Evolutionary conservation across 495 filamentous ascomycete genomes (phyloP).

Genomic region (Trichoderma asperelloides): DNA sequence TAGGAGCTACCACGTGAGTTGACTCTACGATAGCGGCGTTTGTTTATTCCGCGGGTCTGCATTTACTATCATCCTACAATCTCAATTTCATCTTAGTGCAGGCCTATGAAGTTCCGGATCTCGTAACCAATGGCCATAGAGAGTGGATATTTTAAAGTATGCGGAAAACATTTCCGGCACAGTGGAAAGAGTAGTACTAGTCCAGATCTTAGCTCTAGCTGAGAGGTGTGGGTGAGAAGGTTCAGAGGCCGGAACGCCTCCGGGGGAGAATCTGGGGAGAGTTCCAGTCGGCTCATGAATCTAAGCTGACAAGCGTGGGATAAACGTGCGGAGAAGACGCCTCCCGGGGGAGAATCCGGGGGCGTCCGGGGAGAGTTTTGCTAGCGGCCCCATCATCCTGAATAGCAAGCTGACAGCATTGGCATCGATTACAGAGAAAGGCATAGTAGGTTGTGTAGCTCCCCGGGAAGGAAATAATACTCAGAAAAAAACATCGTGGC

Average conservation of each 20-base stretch:
- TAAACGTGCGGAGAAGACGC: background rate
- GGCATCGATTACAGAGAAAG: background rate
- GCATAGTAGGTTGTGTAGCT: background rate
- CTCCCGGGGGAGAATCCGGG: conserved; percentile 1
- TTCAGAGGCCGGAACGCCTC: background rate
- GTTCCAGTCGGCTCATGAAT: background rate
- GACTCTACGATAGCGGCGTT: background rate
- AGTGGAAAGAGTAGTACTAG: background rate
- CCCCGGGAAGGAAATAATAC: background rate
- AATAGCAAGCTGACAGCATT: background rate
- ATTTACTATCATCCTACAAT: background rate
- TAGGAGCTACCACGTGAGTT: background rate
- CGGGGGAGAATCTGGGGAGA: conserved; percentile 1
- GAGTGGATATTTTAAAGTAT: background rate
- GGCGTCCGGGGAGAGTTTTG: background rate
- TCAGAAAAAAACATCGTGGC: background rate
- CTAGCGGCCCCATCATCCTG: background rate
- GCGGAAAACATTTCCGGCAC: background rate
- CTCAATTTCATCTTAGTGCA: background rate
- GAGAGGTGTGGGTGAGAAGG: background rate
- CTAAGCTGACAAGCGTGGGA: background rate
- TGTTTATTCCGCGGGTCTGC: background rate
- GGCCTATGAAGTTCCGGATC: background rate
- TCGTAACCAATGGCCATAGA: background rate
- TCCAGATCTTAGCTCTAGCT: background rate